Base-by-base conservation (phyloP, 2,329 filamentous ascomycete genomes). In the Sclerotiophoma versabilis region DNA sequence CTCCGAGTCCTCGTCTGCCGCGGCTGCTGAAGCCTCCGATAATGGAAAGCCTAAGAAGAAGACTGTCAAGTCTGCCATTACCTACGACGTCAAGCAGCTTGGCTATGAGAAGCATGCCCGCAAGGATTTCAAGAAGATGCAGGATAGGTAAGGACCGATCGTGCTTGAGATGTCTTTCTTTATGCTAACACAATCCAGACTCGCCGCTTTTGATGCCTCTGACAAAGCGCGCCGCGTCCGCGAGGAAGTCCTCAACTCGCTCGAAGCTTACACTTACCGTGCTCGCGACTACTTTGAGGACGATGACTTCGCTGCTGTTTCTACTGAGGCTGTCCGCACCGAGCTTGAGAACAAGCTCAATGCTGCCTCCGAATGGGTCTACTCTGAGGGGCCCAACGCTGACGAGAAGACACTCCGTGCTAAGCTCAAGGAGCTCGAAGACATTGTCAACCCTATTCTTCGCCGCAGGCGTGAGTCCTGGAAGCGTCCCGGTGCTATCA, bases 211-310 rank as follows among this genome's bases (percentile, higher is more conserved):
- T 66, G 92, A 96, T 63, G 81, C 84, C 22, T 96, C 93, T 2
- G 95, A 99, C 76, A 85, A 84, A 63, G 86, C 89, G 23, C 89
- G 93, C 44, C 78, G 87, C 29, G 80, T 87, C 53, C 87, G 93
- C 26, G 93, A 97, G 72, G 93, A 97, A 73, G 86, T 91, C 1
- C 80, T 97, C 52, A 99, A 98, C 77, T 89, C 90, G 61, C 85
- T 99, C n/a, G 95, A 99, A 76, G 88, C 84, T 11, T 98, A 90
- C 75, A 96, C 93, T 12, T 99, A 99, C 81, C 89, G 87, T 68
- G 85, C 90, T 23, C 88, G 92, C 22, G 92, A 97, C 73, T 82
- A 96, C 37, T 81, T 97, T 2, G 88, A 91, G 34, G 88, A 89
- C 56, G 87, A 91, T 41, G 81, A 82, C 1, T 98, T 97, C 72